Percentiles rank a stretch among this genome's conserved stretches.
phyloP scores from a whole-genome alignment of 164 flowering plant species.

The Piper longum region DNA sequence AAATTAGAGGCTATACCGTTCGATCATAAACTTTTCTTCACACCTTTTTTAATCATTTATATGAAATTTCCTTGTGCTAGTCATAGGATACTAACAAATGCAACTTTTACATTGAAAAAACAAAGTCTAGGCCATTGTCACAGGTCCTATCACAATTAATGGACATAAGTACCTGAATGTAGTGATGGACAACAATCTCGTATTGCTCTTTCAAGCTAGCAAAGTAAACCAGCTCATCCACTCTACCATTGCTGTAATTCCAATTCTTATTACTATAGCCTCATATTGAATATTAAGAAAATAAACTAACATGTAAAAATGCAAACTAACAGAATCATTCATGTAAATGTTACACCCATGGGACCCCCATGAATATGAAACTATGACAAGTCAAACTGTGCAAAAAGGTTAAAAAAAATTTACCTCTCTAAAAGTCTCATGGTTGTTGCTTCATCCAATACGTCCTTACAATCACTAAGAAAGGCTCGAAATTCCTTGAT shows the following conservation, averaged over 20 bases:
- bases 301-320: too few relatives aligned
- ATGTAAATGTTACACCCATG: too few relatives aligned
- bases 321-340: too few relatives aligned
- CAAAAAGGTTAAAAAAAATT: constrained; percentile 1
- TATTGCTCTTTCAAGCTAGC: constrained; percentile 84
- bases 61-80: not conserved
- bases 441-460: constrained; percentile 94
- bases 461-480: constrained; percentile 89
- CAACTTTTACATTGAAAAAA: not conserved
- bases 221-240: constrained; percentile 91
- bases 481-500: constrained; percentile 87
- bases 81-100: not conserved
- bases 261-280: too few relatives aligned
- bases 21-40: too few relatives aligned
- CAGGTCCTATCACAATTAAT: not conserved
- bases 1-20: too few relatives aligned
- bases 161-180: constrained; percentile 60
- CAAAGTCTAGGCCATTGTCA: not conserved
- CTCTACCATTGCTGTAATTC: constrained; percentile 85
- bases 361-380: too few relatives aligned
- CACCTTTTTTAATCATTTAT: too few relatives aligned
- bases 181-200: constrained; percentile 91
- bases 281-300: too few relatives aligned
- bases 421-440: constrained; percentile 92
- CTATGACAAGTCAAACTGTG: not conserved